These are phyloP conservation scores for Trichoderma arundinaceum DNA, from an alignment of 2,329 filamentous ascomycete species.

Conservation along the genomic window DNA sequence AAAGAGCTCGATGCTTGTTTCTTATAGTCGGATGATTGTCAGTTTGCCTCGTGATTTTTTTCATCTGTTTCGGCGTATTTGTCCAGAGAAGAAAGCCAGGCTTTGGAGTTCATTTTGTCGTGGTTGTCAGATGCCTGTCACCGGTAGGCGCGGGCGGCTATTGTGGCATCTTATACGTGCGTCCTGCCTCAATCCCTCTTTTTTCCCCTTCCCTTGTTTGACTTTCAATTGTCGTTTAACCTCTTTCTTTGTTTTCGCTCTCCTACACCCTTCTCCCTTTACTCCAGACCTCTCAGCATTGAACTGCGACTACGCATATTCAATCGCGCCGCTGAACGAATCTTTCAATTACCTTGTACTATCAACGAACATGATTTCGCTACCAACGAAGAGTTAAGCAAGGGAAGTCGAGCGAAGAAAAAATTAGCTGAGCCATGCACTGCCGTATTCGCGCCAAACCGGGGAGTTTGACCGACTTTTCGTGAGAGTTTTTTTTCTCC, in stretches of 20 bases:
- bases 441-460: not conserved
- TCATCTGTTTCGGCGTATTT: not conserved
- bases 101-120: constrained; percentile 7
- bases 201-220: constrained; percentile 9
- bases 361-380: constrained; percentile 13
- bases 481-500: not conserved
- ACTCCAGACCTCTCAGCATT: too few species aligned
- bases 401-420: not conserved
- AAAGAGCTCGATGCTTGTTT: too few species aligned
- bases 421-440: constrained; percentile 20
- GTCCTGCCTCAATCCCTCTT: constrained; percentile 18
- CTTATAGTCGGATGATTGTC: too few species aligned
- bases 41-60: not conserved
- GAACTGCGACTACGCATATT: not conserved
- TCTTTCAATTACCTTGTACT: not conserved
- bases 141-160: constrained; percentile 28
- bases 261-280: not conserved
- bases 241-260: not conserved
- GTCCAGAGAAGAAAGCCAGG: not conserved
- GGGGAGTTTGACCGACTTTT: constrained; percentile 31
- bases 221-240: constrained; percentile 4
- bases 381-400: constrained; percentile 3
- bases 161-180: constrained; percentile 22
- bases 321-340: not conserved
- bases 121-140: constrained; percentile 19